A percentile compares a stretch with the other conserved stretches of the same genome.
phyloP scores from a whole-genome alignment of 2,329 filamentous ascomycete genomes.

The Berkeleyomyces basicola region DNA sequence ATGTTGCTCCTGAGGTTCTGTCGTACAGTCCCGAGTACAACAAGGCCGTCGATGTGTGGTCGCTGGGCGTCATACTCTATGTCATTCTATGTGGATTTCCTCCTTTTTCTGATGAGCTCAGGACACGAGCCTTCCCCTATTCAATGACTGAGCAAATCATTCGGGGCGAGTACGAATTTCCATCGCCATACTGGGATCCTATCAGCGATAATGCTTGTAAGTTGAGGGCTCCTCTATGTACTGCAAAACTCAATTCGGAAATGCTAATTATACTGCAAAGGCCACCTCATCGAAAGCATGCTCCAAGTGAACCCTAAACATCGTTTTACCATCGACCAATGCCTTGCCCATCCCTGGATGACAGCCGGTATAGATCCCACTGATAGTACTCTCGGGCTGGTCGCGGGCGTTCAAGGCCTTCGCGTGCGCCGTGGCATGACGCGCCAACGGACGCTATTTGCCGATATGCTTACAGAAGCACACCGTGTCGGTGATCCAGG shows the following conservation, averaged over 20 bases:
- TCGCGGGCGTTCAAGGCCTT: conserved; percentile 65
- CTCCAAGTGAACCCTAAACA: conserved; percentile 71
- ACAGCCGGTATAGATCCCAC: conserved; percentile 45
- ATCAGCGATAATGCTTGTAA: conserved; percentile 65
- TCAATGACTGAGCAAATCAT: conserved; percentile 80
- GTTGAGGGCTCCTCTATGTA: conserved; percentile 17
- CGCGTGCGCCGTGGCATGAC: conserved; percentile 69
- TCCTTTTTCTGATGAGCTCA: conserved; percentile 89
- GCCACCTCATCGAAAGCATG: conserved; percentile 92
- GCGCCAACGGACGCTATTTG: conserved; percentile 73
- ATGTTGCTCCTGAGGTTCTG: conserved; percentile 90
- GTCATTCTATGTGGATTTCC: conserved; percentile 95
- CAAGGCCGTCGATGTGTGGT: conserved; percentile 91
- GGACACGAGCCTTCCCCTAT: conserved; percentile 63
- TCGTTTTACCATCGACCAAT: conserved; percentile 78
- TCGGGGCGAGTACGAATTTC: conserved; percentile 78
- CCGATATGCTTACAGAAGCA: background rate
- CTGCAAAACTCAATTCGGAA: background rate
- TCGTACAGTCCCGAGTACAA: conserved; percentile 67
- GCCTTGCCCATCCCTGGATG: conserved; percentile 81
- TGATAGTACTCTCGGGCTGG: conserved; percentile 84
- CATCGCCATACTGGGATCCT: conserved; percentile 88
- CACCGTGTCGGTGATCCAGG: background rate
- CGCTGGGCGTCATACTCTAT: conserved; percentile 90
- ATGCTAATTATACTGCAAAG: conserved; percentile 19